Base-by-base conservation (phyloP, 768 basidiomycete species). In the Rhodotorula toruloides region DNA sequence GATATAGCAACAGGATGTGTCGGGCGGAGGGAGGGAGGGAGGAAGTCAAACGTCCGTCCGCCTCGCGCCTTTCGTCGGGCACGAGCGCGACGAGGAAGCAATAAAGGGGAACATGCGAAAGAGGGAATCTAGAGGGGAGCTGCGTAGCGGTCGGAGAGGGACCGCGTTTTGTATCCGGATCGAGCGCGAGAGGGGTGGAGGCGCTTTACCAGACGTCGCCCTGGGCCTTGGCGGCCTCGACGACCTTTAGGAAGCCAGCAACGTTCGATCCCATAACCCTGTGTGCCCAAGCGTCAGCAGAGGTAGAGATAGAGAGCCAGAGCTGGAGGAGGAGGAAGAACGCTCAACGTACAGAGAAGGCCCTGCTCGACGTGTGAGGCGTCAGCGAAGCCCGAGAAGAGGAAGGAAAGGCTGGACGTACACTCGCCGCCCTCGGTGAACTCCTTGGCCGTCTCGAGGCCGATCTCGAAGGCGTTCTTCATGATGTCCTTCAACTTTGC, bases 261-360 rank as follows among this genome's bases (percentile, higher is more conserved):
- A 87, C 84, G 79, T 89, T 89, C 64, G 86, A 86, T 52, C 87
- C 87, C 50, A 80, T 77, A 52, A 87, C 80, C n/a, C n/a, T n/a
- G n/a, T n/a, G n/a, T n/a, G n/a, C n/a, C n/a, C n/a, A 57, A 87
- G 79, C 58, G 76, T 82, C 77, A 60, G 86, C 37, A 82, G 74
- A 32, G 37, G 19, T 14, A 25, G 43, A 22, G 39, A 32, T 22
- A 21, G 8, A 46, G 36, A 21, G 29, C 17, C 34, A 43, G 14
- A 22, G 29, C 27, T 19, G n/a, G 65, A 54, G 22, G 47, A 56
- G 27, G 59, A 52, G 27, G 60, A 39, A 54, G 55, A 55, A 37
- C 50, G 50, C 37, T 44, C 27, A 37, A 13, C 11, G 42, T 27
- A 29, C n/a, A 29, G 31, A 29, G 36, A 6, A 6, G 4, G n/a